Percentiles rank a stretch among this genome's conserved stretches.
Evolutionary conservation across 1,284 basidiomycete species (phyloP).

Genomic region (Moesziomyces sp.): DNA sequence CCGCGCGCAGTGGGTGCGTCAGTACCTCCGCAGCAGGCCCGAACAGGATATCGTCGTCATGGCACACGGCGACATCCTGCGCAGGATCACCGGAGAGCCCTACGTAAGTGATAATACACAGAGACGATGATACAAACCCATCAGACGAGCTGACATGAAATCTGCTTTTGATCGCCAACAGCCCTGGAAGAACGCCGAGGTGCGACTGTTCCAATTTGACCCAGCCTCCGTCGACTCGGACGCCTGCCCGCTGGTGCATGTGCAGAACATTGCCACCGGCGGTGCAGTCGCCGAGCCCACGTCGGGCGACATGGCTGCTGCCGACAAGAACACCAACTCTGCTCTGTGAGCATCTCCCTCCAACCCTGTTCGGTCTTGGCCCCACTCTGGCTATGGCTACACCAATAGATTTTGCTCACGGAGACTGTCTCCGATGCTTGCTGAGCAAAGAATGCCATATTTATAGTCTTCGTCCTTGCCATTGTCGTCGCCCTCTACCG

Average conservation of each 20-base stretch:
- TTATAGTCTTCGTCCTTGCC: not conserved
- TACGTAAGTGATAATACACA: slow-evolving; percentile 30
- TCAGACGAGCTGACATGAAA: not conserved
- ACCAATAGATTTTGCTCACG: not conserved
- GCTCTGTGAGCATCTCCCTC: slow-evolving; percentile 49
- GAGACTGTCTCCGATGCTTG: not conserved
- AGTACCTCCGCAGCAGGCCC: slow-evolving; percentile 61
- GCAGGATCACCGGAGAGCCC: slow-evolving; percentile 55
- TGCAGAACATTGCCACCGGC: slow-evolving; percentile 52
- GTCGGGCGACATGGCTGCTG: slow-evolving; percentile 71
- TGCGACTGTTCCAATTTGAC: slow-evolving; percentile 61
- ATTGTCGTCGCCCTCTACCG: too few species aligned
- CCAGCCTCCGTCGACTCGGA: slow-evolving; percentile 49
- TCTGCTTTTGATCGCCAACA: not conserved
- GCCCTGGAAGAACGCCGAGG: slow-evolving; percentile 66
- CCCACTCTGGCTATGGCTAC: not conserved
- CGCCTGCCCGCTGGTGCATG: slow-evolving; percentile 47
- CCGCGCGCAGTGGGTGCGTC: slow-evolving; percentile 65
- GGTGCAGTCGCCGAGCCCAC: slow-evolving; percentile 56
- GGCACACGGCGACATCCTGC: slow-evolving; percentile 66
- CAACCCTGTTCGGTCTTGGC: not conserved
- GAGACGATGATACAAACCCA: too few species aligned
- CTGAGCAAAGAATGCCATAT: not conserved
- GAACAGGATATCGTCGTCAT: slow-evolving; percentile 65
- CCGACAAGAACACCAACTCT: slow-evolving; percentile 67